These are phyloP conservation scores for Hortiboletus campestris DNA, from an alignment of 768 basidiomycete species.

Conservation along the genomic window DNA sequence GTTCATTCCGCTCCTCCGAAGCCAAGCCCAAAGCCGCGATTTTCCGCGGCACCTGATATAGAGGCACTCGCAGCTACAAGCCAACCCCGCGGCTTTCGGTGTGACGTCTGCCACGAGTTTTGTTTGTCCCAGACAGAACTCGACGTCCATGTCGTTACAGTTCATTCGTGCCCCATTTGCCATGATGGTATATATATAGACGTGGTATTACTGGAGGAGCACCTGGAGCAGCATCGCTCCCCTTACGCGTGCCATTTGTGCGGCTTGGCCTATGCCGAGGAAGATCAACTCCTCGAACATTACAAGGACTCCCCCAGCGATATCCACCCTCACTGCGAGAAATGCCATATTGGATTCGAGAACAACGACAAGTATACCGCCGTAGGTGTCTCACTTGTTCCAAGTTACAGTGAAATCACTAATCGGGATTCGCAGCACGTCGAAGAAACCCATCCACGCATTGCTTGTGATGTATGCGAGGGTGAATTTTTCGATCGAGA, in stretches of 20 bases:
- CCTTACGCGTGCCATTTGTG: conserved; percentile 28
- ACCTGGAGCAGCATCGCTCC: conserved; percentile 29
- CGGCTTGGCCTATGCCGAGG: conserved; percentile 24
- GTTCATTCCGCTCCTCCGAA: conserved; percentile 16
- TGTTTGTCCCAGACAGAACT: conserved; percentile 25
- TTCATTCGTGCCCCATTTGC: conserved; percentile 33
- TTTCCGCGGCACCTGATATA: conserved; percentile 8
- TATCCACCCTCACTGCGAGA: conserved; percentile 37
- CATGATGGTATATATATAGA: conserved; percentile 32
- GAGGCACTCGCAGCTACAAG: background rate
- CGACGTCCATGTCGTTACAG: conserved; percentile 30
- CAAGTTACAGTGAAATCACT: background rate
- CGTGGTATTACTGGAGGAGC: conserved; percentile 23
- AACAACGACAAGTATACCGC: conserved; percentile 26
- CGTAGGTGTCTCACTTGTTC: conserved; percentile 22
- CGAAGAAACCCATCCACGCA: conserved; percentile 36
- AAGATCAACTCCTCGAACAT: conserved; percentile 39
- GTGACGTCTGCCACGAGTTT: conserved; percentile 24
- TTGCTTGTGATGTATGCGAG: conserved; percentile 33
- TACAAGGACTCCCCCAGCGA: conserved; percentile 36
- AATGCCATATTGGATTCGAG: conserved; percentile 37
- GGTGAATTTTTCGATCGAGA: conserved; percentile 20
- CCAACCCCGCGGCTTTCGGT: conserved; percentile 10
- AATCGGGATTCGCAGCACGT: conserved; percentile 35
- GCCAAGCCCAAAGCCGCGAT: conserved; percentile 8